A percentile compares a stretch with the other conserved stretches of the same genome.
Conservation (phyloP, 116 monocot species). For the Cymodocea nodosa region DNA sequence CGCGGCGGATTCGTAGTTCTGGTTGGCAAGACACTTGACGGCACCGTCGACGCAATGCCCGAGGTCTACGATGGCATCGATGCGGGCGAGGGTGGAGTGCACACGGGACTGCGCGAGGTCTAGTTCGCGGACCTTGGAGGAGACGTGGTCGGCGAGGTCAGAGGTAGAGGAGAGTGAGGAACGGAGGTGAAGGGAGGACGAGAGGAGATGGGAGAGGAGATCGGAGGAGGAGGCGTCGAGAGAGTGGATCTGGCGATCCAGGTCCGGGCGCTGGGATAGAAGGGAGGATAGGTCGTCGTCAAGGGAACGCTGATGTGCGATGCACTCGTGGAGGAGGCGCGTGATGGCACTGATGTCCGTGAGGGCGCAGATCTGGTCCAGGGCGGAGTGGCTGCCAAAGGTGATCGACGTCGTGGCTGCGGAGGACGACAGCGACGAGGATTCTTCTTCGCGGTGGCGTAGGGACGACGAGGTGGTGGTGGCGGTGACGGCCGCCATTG, state of each 20-base stretch:
- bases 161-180: constrained; percentile 51
- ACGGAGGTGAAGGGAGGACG: constrained; percentile 45
- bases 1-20: constrained; percentile 67
- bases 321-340: constrained; percentile 89
- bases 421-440: background rate
- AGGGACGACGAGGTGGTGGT: too few relatives aligned
- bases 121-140: constrained; percentile 64
- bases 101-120: constrained; percentile 77
- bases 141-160: constrained; percentile 52
- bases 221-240: constrained; percentile 58
- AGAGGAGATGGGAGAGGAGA: constrained; percentile 47
- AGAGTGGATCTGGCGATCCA: constrained; percentile 64
- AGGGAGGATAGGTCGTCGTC: constrained; percentile 64
- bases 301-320: constrained; percentile 83
- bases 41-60: constrained; percentile 54
- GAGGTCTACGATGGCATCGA: constrained; percentile 55
- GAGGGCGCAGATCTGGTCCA: constrained; percentile 47
- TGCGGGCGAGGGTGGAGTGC: constrained; percentile 39
- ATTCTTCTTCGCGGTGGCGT: too few relatives aligned
- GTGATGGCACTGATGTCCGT: constrained; percentile 82
- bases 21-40: constrained; percentile 29
- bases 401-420: constrained; percentile 15
- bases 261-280: constrained; percentile 65
- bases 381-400: constrained; percentile 36
- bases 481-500: too few relatives aligned